Conservation (phyloP, 768 basidiomycete species). For the Pilatotrama ljubarskyi region DNA sequence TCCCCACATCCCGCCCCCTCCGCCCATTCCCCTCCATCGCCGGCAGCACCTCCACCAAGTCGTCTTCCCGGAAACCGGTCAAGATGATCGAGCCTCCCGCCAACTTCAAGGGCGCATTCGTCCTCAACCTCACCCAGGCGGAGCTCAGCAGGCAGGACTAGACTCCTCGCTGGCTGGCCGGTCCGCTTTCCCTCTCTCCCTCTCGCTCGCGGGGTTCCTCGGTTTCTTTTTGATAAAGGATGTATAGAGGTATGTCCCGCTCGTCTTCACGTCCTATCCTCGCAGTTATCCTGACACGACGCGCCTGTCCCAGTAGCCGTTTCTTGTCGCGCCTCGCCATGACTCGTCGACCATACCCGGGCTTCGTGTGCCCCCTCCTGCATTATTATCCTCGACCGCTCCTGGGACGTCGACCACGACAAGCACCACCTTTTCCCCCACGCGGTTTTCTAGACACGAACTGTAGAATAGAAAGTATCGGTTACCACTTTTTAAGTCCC, state of each 20-base stretch:
- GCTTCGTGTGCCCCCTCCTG: slow-evolving; percentile 12
- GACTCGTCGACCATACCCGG: slow-evolving; percentile 17
- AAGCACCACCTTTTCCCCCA: neutral
- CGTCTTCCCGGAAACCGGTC: slow-evolving; percentile 42
- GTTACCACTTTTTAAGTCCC: neutral
- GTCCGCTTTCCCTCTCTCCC: neutral
- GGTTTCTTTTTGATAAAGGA: slow-evolving; percentile 12
- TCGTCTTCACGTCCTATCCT: too few relatives aligned
- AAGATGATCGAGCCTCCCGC: slow-evolving; percentile 82
- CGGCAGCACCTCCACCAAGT: slow-evolving; percentile 21
- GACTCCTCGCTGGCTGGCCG: slow-evolving; percentile 10
- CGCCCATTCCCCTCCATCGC: slow-evolving; percentile 76
- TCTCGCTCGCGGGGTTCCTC: neutral
- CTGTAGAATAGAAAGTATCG: slow-evolving; percentile 21
- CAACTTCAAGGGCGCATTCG: slow-evolving; percentile 67
- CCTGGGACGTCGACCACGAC: neutral
- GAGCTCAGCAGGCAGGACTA: slow-evolving; percentile 74
- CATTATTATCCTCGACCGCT: slow-evolving; percentile 15
- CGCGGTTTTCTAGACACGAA: slow-evolving; percentile 13
- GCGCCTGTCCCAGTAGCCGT: neutral
- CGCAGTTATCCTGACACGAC: neutral
- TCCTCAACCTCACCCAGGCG: slow-evolving; percentile 80
- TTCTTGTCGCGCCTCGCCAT: neutral
- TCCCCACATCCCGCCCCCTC: slow-evolving; percentile 72
- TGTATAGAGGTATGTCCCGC: slow-evolving; percentile 9